These are phyloP conservation scores for Russula abietina DNA, from an alignment of 768 basidiomycete species.

Conservation along the genomic window DNA sequence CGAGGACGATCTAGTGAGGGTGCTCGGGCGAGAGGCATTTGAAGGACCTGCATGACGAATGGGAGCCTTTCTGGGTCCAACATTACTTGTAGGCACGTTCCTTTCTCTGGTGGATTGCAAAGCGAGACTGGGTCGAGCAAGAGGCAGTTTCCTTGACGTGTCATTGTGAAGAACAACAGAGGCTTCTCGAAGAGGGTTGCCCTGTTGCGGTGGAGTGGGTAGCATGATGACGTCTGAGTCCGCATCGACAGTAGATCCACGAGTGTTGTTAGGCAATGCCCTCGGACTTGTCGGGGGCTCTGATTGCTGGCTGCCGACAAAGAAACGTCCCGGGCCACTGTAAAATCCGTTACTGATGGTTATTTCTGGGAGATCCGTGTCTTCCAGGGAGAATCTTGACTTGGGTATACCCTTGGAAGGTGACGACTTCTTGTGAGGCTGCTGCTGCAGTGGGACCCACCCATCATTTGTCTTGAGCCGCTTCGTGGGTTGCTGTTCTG, in stretches of 20 bases:
- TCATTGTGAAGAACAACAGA: not conserved
- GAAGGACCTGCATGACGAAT: not conserved
- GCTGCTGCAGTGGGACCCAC: slow-evolving; percentile 11
- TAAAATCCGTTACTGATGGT: slow-evolving; percentile 22
- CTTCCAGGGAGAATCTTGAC: slow-evolving; percentile 17
- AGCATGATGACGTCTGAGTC: slow-evolving; percentile 1
- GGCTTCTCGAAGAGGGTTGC: not conserved
- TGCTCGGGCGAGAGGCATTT: not conserved
- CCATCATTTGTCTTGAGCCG: slow-evolving; percentile 20
- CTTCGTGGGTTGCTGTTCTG: slow-evolving; percentile 18
- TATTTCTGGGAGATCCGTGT: slow-evolving; percentile 23
- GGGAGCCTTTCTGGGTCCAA: not conserved
- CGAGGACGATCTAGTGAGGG: slow-evolving; percentile 12
- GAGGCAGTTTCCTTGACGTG: not conserved
- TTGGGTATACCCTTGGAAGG: not conserved
- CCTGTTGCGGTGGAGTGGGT: not conserved
- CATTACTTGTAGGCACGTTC: not conserved
- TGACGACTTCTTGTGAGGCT: not conserved
- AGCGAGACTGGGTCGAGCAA: not conserved
- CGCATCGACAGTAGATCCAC: not conserved
- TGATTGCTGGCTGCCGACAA: slow-evolving; percentile 12
- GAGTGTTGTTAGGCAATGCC: not conserved
- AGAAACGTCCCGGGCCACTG: slow-evolving; percentile 16
- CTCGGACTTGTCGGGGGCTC: slow-evolving; percentile 9
- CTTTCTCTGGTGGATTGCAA: not conserved